Conservation (phyloP, 169 alveolate genomes). For the Eimeria necatrix region DNA sequence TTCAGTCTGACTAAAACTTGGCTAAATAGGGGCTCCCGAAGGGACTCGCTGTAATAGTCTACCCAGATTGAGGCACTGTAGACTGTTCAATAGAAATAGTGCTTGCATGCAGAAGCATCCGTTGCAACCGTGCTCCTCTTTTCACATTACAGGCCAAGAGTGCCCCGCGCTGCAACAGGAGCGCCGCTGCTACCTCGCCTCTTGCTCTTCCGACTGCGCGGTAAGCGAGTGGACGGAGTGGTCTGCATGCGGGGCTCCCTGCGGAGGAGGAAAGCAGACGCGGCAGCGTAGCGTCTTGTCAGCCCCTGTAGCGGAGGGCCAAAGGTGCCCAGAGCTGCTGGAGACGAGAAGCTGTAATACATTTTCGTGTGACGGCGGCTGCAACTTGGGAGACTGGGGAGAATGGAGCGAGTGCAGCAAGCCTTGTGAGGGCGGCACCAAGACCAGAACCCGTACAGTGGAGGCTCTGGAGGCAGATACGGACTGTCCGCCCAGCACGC, state of each 20-base stretch:
- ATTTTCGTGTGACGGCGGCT: conserved; percentile 84
- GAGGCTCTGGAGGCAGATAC: conserved; percentile 27
- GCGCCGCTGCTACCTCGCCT: conserved; percentile 73
- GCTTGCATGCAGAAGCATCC: conserved; percentile 50
- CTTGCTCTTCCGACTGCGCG: conserved; percentile 81
- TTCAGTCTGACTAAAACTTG: neutral
- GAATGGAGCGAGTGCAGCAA: conserved; percentile 86
- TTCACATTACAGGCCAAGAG: conserved; percentile 69
- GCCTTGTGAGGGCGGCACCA: conserved; percentile 85
- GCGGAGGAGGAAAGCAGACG: conserved; percentile 86
- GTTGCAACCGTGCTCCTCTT: conserved; percentile 57
- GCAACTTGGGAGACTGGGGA: conserved; percentile 84
- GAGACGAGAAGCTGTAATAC: conserved; percentile 74
- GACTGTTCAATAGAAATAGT: conserved; percentile 13
- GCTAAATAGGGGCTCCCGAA: neutral
- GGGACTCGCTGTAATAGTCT: neutral
- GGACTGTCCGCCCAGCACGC: conserved; percentile 78
- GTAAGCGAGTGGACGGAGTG: conserved; percentile 85
- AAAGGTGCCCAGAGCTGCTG: conserved; percentile 74
- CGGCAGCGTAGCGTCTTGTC: conserved; percentile 81
- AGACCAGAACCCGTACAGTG: conserved; percentile 81
- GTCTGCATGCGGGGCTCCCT: conserved; percentile 83
- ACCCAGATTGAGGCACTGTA: neutral
- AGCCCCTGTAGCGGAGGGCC: conserved; percentile 83
- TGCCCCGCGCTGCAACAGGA: conserved; percentile 65